Conservation (phyloP, 2,329 filamentous ascomycete genomes). For the Coniochaeta ligniaria region DNA sequence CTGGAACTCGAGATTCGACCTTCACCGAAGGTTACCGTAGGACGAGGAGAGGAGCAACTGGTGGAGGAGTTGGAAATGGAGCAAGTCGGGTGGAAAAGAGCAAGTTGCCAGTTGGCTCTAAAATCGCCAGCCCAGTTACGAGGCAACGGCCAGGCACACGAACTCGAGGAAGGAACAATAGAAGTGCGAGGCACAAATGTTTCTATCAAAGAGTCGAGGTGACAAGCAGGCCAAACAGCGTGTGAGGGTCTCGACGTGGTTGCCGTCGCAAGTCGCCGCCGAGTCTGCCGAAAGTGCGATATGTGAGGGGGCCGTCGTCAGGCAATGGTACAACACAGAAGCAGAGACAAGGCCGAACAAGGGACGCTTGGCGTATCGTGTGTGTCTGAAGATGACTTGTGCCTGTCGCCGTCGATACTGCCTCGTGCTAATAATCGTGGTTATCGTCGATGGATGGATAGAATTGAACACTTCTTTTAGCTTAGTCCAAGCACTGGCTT, state of each 20-base stretch:
- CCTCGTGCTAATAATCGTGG: not conserved
- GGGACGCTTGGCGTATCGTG: not conserved
- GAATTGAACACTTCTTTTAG: slow-evolving; percentile 1
- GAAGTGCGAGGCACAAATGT: not conserved
- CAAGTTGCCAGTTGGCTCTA: not conserved
- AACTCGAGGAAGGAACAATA: not conserved
- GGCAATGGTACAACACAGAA: not conserved
- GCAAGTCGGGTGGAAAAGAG: not conserved
- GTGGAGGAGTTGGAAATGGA: not conserved
- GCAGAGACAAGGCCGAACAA: not conserved
- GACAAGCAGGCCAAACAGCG: not conserved
- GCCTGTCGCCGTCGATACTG: not conserved
- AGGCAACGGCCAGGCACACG: not conserved
- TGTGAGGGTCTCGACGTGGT: not conserved
- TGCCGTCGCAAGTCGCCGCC: not conserved
- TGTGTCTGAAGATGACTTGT: not conserved
- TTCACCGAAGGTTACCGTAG: not conserved
- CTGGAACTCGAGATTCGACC: not conserved
- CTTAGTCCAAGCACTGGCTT: not conserved
- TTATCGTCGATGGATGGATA: not conserved
- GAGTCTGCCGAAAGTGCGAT: not conserved
- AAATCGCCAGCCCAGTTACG: not conserved
- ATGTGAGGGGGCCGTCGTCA: not conserved
- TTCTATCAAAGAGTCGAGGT: not conserved
- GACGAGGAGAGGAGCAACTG: not conserved